These are phyloP conservation scores for Pyracantha coccinea DNA, from an alignment of 331 rosid genomes.

Conservation along the genomic window DNA sequence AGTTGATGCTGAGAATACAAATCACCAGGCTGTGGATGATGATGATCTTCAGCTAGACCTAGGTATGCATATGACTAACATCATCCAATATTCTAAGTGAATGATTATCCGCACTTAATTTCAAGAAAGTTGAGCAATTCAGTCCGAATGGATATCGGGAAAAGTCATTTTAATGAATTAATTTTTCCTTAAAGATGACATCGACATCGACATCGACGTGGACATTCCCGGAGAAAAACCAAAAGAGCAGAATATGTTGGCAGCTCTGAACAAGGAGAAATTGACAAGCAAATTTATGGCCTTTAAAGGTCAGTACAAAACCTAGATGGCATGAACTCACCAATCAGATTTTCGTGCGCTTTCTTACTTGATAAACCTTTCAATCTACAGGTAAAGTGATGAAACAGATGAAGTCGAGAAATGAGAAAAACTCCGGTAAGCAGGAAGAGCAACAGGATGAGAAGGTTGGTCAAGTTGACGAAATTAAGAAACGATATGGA, in stretches of 20 bases:
- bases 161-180: not conserved
- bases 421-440: conserved; percentile 38
- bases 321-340: not conserved
- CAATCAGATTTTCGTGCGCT: not conserved
- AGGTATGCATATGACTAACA: conserved; percentile 30
- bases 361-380: not conserved
- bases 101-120: too few relatives aligned
- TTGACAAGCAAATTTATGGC: conserved; percentile 58
- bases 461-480: conserved; percentile 49
- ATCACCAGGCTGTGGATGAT: conserved; percentile 31
- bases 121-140: not conserved
- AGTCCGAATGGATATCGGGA: not conserved
- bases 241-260: conserved; percentile 60
- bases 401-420: conserved; percentile 58
- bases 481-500: conserved; percentile 83
- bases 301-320: conserved; percentile 54
- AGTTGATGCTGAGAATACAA: conserved; percentile 25
- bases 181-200: conserved; percentile 49
- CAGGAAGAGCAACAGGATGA: conserved; percentile 52
- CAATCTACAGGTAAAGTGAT: conserved; percentile 55
- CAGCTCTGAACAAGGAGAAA: conserved; percentile 63
- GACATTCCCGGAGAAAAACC: conserved; percentile 51
- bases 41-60: conserved; percentile 38
- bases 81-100: not conserved
- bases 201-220: conserved; percentile 58